phyloP scores from a whole-genome alignment of 441 rosid species.

The Syzygium malaccense region DNA sequence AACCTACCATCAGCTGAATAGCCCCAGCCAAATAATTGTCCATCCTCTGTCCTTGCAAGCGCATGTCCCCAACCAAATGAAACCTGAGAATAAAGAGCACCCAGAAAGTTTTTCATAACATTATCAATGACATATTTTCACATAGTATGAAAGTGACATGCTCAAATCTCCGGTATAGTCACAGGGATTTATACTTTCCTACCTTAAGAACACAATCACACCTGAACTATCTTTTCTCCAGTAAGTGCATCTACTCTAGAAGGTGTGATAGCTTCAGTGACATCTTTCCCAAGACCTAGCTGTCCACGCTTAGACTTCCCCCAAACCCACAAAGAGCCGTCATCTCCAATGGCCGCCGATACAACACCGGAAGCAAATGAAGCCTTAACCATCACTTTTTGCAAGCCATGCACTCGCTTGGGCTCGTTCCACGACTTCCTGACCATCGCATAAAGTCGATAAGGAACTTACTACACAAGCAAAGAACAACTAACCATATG shows the following conservation, averaged over 20 bases:
- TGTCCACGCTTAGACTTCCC: constrained; percentile 95
- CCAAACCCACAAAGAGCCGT: constrained; percentile 95
- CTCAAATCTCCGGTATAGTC: not conserved
- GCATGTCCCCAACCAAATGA: constrained; percentile 97
- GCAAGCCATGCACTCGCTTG: constrained; percentile 59
- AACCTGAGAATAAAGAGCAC: constrained; percentile 37
- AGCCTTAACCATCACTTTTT: constrained; percentile 34
- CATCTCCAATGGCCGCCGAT: constrained; percentile 68
- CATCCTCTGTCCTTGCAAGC: constrained; percentile 62
- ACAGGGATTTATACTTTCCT: not conserved
- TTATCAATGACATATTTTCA: not conserved
- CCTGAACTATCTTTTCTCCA: constrained; percentile 68
- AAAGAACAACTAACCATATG: not conserved
- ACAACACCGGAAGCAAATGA: constrained; percentile 91
- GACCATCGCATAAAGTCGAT: not conserved
- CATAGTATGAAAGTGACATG: not conserved
- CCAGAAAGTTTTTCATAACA: not conserved
- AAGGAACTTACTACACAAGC: not conserved
- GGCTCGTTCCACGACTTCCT: constrained; percentile 60
- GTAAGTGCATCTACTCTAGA: constrained; percentile 57
- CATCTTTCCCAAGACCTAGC: constrained; percentile 82
- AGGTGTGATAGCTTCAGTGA: constrained; percentile 51
- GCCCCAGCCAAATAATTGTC: constrained; percentile 88
- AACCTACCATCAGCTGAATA: constrained; percentile 87
- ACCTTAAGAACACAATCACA: constrained; percentile 25